Conservation (phyloP, 345 rosid genomes). For the Brassica cretica region DNA sequence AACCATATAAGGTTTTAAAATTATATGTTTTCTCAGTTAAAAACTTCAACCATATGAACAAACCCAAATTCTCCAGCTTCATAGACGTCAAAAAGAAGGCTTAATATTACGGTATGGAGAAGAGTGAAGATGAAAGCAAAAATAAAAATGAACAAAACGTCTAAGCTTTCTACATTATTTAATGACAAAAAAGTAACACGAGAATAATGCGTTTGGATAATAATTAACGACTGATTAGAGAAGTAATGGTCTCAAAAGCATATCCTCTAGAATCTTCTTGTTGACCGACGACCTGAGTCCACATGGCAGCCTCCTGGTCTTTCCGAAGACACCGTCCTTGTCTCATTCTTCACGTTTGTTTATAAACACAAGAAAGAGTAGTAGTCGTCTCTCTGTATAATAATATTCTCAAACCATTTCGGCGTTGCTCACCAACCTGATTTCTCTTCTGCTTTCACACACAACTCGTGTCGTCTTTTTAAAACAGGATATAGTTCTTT, state of each 20-base stretch:
- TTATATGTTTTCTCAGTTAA: not conserved
- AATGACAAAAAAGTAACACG: slow-evolving; percentile 15
- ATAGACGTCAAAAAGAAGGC: not conserved
- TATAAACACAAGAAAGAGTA: slow-evolving; percentile 20
- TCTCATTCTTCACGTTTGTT: slow-evolving; percentile 14
- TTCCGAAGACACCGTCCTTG: not conserved
- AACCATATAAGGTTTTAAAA: not conserved
- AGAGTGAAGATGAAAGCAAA: not conserved
- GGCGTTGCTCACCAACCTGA: slow-evolving; percentile 32
- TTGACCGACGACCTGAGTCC: slow-evolving; percentile 35
- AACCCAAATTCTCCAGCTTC: not conserved
- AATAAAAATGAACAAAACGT: not conserved
- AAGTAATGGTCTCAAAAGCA: not conserved
- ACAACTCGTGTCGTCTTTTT: slow-evolving; percentile 16
- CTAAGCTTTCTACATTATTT: not conserved
- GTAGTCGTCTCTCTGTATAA: slow-evolving; percentile 1
- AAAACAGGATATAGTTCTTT: slow-evolving; percentile 1
- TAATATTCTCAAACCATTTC: not conserved
- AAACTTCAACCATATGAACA: not conserved
- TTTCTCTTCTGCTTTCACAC: slow-evolving; percentile 19
- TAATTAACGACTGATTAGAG: slow-evolving; percentile 6
- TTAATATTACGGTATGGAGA: not conserved
- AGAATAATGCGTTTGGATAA: slow-evolving; percentile 19
- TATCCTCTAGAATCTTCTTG: slow-evolving; percentile 31
- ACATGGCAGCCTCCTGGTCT: slow-evolving; percentile 32